Evolutionary conservation across 345 rosid genomes (phyloP).

Genomic region (Populus tremula): DNA sequence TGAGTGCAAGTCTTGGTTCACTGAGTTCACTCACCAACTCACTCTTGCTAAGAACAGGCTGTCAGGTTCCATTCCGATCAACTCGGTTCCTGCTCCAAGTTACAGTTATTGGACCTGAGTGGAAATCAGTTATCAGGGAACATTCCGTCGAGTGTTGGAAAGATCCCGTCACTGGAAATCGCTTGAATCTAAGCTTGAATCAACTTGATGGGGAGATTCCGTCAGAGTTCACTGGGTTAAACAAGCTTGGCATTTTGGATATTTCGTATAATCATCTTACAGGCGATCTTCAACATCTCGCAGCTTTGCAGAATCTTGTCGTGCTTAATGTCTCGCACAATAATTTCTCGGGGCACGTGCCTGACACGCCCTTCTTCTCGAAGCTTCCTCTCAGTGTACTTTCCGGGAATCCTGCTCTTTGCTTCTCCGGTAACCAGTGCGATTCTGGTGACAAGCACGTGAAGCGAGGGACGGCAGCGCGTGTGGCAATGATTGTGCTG

Average conservation of each 20-base stretch:
- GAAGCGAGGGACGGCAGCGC: conserved; percentile 33
- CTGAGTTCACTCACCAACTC: conserved; percentile 64
- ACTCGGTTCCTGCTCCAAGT: conserved; percentile 61
- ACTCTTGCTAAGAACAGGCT: conserved; percentile 55
- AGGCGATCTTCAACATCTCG: conserved; percentile 57
- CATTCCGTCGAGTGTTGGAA: conserved; percentile 62
- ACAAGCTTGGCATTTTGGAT: conserved; percentile 66
- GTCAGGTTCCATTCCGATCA: conserved; percentile 64
- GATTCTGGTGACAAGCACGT: conserved; percentile 15
- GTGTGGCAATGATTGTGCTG: conserved; percentile 60
- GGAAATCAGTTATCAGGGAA: conserved; percentile 54
- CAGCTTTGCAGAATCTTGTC: conserved; percentile 72
- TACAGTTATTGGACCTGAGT: conserved; percentile 74
- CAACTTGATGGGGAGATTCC: conserved; percentile 60
- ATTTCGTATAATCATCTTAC: conserved; percentile 65
- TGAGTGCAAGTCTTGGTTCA: conserved; percentile 57
- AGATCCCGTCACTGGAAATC: conserved; percentile 66
- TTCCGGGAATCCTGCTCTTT: conserved; percentile 63
- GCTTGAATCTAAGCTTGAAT: conserved; percentile 81
- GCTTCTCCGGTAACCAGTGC: conserved; percentile 50
- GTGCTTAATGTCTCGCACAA: conserved; percentile 82
- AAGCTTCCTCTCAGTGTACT: conserved; percentile 70
- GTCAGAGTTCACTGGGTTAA: conserved; percentile 47
- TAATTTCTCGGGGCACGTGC: conserved; percentile 70
- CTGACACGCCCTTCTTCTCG: conserved; percentile 74